phyloP scores from a whole-genome alignment of 2,329 filamentous ascomycete genomes.

The Apiospora sp. region DNA sequence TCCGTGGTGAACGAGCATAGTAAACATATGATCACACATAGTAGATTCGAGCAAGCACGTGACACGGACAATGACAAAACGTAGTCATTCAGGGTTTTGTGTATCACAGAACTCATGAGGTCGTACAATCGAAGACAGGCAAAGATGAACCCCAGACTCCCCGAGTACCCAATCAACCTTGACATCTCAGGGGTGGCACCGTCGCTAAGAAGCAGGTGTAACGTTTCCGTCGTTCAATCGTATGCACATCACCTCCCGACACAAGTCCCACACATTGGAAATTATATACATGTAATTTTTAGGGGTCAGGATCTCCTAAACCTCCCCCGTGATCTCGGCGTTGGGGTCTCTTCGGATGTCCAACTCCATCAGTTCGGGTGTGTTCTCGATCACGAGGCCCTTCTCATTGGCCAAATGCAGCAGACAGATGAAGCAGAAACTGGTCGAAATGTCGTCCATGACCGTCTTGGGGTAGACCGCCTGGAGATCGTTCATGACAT shows the following conservation, averaged over 20 bases:
- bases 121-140: conserved; percentile 5
- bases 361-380: conserved; percentile 64
- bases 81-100: background rate
- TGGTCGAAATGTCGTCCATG: conserved; percentile 95
- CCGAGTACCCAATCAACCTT: background rate
- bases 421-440: conserved; percentile 90
- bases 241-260: conserved; percentile 8
- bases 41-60: too few relatives aligned
- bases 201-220: background rate
- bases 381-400: conserved; percentile 78
- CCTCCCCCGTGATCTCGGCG: conserved; percentile 58
- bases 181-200: background rate
- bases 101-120: background rate
- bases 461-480: conserved; percentile 83
- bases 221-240: conserved; percentile 13
- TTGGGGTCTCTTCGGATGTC: conserved; percentile 69
- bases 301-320: background rate
- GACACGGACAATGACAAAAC: background rate
- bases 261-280: background rate
- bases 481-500: conserved; percentile 89
- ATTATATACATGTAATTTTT: background rate
- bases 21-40: too few relatives aligned
- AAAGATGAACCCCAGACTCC: conserved; percentile 5
- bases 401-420: conserved; percentile 94
- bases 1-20: background rate